Evolutionary conservation across 768 basidiomycete genomes (phyloP).

Genomic region (Bullera alba): DNA sequence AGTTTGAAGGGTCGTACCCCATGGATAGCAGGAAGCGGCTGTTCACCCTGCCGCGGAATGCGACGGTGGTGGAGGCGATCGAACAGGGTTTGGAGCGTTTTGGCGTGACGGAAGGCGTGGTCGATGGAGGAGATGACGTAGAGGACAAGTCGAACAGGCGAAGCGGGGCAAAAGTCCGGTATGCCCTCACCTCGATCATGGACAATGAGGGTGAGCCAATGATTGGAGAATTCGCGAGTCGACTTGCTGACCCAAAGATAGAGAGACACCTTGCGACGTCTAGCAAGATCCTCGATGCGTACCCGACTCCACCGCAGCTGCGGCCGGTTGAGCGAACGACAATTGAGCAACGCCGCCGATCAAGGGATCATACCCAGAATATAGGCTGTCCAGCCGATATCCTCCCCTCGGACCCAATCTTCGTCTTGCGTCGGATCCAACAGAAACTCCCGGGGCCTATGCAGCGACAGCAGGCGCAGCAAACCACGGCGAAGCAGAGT

Average conservation of each 20-base stretch:
- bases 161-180: conserved; percentile 70
- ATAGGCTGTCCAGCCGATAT: conserved; percentile 69
- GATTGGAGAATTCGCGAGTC: conserved; percentile 10
- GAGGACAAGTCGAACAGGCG: conserved; percentile 86
- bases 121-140: conserved; percentile 95
- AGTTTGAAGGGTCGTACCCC: conserved; percentile 33
- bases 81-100: conserved; percentile 87
- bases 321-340: conserved; percentile 58
- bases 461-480: conserved; percentile 10
- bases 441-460: neutral
- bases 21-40: conserved; percentile 46
- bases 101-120: conserved; percentile 92
- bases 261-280: conserved; percentile 74
- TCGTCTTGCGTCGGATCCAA: conserved; percentile 72
- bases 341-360: conserved; percentile 68
- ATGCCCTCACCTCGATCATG: conserved; percentile 60
- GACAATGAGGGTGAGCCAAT: conserved; percentile 66
- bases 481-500: neutral
- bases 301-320: conserved; percentile 64
- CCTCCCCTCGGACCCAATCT: conserved; percentile 73
- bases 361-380: conserved; percentile 69
- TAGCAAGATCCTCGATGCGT: conserved; percentile 78
- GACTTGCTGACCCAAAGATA: conserved; percentile 41
- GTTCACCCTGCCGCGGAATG: conserved; percentile 86
- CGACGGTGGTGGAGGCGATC: conserved; percentile 92